These are phyloP conservation scores for Fusarium citri DNA, from an alignment of 2,329 filamentous ascomycete genomes.

Conservation along the genomic window DNA sequence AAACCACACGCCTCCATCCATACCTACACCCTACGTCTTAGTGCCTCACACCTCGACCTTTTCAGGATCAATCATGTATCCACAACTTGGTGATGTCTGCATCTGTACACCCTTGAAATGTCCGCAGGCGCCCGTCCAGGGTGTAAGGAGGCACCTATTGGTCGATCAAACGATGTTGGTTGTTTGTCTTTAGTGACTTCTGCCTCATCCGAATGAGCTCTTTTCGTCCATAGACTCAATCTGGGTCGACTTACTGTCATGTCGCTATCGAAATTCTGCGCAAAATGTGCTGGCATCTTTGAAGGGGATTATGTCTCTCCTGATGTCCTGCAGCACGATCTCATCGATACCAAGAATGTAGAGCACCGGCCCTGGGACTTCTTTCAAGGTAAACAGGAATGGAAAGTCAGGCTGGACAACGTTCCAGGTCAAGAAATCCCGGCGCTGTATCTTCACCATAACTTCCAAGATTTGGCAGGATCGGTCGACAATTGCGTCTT, in stretches of 20 bases:
- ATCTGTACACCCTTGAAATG: neutral
- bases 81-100: neutral
- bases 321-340: conserved; percentile 2
- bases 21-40: neutral
- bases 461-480: conserved; percentile 1
- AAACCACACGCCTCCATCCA: neutral
- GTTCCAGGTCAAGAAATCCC: neutral
- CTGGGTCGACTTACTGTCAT: neutral
- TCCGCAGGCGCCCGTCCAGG: neutral
- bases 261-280: conserved; percentile 8
- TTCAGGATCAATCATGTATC: neutral
- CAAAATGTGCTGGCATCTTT: conserved; percentile 24
- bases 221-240: neutral
- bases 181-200: neutral
- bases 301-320: conserved; percentile 19
- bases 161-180: neutral
- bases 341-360: conserved; percentile 2
- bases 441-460: conserved; percentile 21
- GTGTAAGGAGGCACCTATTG: neutral
- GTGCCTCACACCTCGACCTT: neutral
- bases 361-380: neutral
- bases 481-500: conserved; percentile 23
- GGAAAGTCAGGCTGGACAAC: conserved; percentile 17
- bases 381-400: neutral
- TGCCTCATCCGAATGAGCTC: neutral